Base-by-base conservation (phyloP, 1,139 yeast genomes). In the Diutina catenulata region DNA sequence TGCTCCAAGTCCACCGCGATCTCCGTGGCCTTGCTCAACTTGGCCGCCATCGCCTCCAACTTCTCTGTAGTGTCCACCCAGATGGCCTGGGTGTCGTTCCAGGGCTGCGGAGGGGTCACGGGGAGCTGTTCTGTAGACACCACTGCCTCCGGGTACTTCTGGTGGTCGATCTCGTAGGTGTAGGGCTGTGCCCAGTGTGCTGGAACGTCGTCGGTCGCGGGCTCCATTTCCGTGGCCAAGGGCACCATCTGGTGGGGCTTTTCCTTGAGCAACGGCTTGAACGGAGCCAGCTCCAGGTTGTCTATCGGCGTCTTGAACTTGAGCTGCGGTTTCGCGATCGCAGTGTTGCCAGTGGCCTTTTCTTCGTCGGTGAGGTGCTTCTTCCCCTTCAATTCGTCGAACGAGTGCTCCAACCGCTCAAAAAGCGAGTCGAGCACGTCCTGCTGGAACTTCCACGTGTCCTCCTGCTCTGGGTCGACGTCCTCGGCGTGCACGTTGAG, bases 1-100 rank as follows among this genome's bases (percentile, higher is more conserved):
- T 93, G 98, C 53, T 93, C 99, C 46, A 93, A 70, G 66, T 93
- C 99, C n/a, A 93, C 80, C 1, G 98, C 98, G 32, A 93, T 73
- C 44, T 76, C 95, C 1, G 64, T 57, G 43, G 68, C 68, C 2
- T 54, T 50, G 37, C 57, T 55, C 38, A 93, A 63, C 10, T 65
- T 70, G 0, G 59, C 51, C 2, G 86, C 49, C 81, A 93, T 74
- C 5, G 53, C 54, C 0, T 60, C 49, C 28, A 91, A 56, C 26
- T 63, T 61, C 14, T 69, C 76, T 1, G 60, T 59, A 2, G 69
- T 68, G 45, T 81, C 87, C 1, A 93, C 83, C 83, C 91, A 86
- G 1, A 61, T 67, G 3, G 91, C 80, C 1, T 64, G 50, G 2
- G 80, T 71, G 1, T 60, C 51, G 13, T 68, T 71, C 95, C 96